These are phyloP conservation scores for Arthrobotrys iridis DNA, from an alignment of 2,329 filamentous ascomycete genomes.

Conservation along the genomic window DNA sequence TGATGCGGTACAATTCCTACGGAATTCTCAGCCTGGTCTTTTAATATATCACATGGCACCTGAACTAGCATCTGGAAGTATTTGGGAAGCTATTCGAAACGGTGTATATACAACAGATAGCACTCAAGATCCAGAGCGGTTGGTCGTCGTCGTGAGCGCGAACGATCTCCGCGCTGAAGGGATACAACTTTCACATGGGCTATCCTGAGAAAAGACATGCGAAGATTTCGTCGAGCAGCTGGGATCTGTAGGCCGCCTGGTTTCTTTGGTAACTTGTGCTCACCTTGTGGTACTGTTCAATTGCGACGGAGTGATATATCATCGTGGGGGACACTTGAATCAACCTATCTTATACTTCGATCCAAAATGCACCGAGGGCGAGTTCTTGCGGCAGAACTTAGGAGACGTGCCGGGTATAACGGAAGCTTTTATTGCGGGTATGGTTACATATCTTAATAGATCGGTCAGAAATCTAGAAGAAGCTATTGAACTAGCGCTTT, in stretches of 20 bases:
- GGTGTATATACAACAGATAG: constrained; percentile 9
- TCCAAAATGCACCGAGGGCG: constrained; percentile 23
- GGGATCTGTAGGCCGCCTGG: constrained; percentile 27
- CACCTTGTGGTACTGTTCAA: constrained; percentile 31
- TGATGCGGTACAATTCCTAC: constrained; percentile 16
- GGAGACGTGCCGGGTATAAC: constrained; percentile 29
- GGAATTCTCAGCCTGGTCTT: constrained; percentile 1
- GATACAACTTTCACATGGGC: constrained; percentile 31
- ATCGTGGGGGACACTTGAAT: constrained; percentile 27
- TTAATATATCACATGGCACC: constrained; percentile 33
- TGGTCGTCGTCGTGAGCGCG: constrained; percentile 32
- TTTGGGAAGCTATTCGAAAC: constrained; percentile 35
- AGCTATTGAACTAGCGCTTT: constrained; percentile 21
- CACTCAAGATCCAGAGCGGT: constrained; percentile 25
- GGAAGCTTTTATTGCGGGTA: constrained; percentile 36
- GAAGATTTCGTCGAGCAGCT: constrained; percentile 45
- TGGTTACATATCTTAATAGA: constrained; percentile 4
- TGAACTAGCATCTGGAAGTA: constrained; percentile 11
- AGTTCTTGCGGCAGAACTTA: constrained; percentile 35
- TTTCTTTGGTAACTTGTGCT: constrained; percentile 34
- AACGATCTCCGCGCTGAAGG: constrained; percentile 46
- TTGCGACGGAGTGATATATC: constrained; percentile 47
- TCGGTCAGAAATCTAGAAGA: constrained; percentile 30
- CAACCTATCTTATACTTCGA: constrained; percentile 38
- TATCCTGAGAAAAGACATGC: constrained; percentile 48